Evolutionary conservation across 148 eudicot species (phyloP).

Genomic region (Chenopodium quinoa): DNA sequence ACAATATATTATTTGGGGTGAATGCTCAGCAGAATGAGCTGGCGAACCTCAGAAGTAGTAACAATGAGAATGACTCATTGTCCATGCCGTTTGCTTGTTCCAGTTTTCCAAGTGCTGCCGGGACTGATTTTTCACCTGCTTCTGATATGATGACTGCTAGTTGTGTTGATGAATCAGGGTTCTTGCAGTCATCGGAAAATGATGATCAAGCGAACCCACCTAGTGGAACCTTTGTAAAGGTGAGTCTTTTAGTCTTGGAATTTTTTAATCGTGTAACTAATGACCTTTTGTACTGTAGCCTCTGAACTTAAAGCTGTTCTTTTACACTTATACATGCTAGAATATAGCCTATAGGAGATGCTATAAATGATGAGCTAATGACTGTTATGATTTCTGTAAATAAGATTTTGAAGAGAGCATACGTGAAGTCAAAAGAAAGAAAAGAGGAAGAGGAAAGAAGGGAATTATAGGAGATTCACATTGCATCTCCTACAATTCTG

Average conservation of each 20-base stretch:
- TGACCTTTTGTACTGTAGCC: background rate
- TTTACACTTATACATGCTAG: background rate
- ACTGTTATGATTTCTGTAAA: background rate
- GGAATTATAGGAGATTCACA: background rate
- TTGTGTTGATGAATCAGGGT: slow-evolving; percentile 73
- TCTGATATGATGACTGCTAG: slow-evolving; percentile 57
- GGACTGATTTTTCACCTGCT: slow-evolving; percentile 54
- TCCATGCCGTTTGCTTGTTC: slow-evolving; percentile 58
- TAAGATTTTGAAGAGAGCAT: background rate
- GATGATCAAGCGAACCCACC: slow-evolving; percentile 58
- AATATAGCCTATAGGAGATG: background rate
- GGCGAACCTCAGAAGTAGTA: slow-evolving; percentile 42
- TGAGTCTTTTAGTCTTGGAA: slow-evolving; percentile 22
- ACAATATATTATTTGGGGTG: slow-evolving; percentile 59
- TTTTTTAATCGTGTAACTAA: background rate
- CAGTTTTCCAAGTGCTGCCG: slow-evolving; percentile 46
- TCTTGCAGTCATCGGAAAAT: slow-evolving; percentile 75
- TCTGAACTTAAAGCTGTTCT: no score
- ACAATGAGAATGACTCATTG: slow-evolving; percentile 46
- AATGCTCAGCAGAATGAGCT: slow-evolving; percentile 67
- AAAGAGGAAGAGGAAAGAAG: background rate
- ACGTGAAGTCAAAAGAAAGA: background rate
- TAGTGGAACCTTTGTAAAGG: slow-evolving; percentile 70
- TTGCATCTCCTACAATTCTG: background rate
- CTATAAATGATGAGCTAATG: background rate